These are phyloP conservation scores for Samsoniella hepiali DNA, from an alignment of 2,329 filamentous ascomycete species.

Conservation along the genomic window DNA sequence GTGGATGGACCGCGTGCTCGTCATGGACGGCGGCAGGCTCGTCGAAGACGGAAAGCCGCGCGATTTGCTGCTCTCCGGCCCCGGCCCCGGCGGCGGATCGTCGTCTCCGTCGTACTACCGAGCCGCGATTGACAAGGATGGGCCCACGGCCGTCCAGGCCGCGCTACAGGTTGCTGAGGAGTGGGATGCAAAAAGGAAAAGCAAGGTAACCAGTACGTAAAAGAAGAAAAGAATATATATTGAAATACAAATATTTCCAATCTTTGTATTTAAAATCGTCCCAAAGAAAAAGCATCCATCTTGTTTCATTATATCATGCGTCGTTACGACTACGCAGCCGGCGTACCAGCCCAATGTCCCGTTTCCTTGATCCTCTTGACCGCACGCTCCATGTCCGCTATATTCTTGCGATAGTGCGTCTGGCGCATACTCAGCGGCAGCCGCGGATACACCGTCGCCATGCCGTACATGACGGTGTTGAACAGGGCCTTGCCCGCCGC, in stretches of 20 bases:
- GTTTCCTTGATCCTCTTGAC: constrained; percentile 23
- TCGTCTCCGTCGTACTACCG: background rate
- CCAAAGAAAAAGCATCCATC: background rate
- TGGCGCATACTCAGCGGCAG: constrained; percentile 24
- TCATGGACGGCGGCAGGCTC: constrained; percentile 12
- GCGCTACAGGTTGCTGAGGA: background rate
- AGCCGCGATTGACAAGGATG: background rate
- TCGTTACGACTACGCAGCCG: background rate
- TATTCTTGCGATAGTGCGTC: constrained; percentile 23
- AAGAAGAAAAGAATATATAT: background rate
- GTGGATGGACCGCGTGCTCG: constrained; percentile 17
- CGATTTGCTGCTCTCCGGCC: background rate
- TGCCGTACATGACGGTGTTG: constrained; percentile 25
- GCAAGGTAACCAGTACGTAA: too few relatives aligned
- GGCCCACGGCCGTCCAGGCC: background rate
- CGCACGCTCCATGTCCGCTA: constrained; percentile 27
- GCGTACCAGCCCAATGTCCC: constrained; percentile 19
- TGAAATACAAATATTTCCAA: background rate
- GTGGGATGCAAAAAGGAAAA: background rate
- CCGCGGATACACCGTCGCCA: constrained; percentile 27
- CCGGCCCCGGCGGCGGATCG: background rate
- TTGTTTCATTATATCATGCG: background rate
- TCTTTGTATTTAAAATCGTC: background rate
- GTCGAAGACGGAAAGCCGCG: constrained; percentile 14
- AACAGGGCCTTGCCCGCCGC: constrained; percentile 20